phyloP scores from a whole-genome alignment of 805 yeast genomes.

The Yueomyces sinensis region DNA sequence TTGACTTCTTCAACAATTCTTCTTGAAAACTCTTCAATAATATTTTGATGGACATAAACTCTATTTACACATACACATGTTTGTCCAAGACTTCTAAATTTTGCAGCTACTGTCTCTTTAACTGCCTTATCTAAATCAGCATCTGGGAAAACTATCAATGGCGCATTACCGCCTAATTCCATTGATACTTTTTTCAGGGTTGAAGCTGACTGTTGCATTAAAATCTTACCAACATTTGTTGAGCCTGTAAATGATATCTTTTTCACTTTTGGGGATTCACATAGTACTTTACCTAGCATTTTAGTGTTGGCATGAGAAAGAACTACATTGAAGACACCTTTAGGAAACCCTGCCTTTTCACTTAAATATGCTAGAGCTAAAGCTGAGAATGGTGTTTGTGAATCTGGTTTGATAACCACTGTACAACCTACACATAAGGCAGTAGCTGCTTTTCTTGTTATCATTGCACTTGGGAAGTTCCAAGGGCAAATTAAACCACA shows the following conservation, averaged over 20 bases:
- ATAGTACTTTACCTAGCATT: conserved; percentile 36
- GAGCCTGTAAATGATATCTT: conserved; percentile 57
- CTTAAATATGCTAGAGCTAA: conserved; percentile 43
- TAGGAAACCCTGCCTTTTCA: conserved; percentile 48
- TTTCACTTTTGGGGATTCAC: conserved; percentile 35
- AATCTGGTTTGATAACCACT: conserved; percentile 46
- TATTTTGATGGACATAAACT: conserved; percentile 38
- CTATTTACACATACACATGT: conserved; percentile 56
- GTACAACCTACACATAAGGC: conserved; percentile 58
- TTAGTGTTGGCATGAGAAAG: conserved; percentile 39
- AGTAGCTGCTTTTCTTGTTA: conserved; percentile 51
- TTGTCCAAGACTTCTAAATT: conserved; percentile 51
- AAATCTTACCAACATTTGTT: conserved; percentile 44
- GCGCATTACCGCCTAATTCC: conserved; percentile 61
- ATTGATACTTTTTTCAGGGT: conserved; percentile 48
- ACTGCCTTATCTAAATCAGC: conserved; percentile 46
- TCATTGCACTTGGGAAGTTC: conserved; percentile 60
- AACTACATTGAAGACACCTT: conserved; percentile 42
- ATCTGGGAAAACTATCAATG: conserved; percentile 47
- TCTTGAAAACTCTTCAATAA: conserved; percentile 35
- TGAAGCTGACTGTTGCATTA: conserved; percentile 43
- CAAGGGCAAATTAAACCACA: conserved; percentile 54
- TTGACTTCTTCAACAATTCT: conserved; percentile 33
- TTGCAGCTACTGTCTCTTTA: conserved; percentile 37
- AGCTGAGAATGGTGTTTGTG: conserved; percentile 48